phyloP scores from a whole-genome alignment of 108 stramenopile species.

The Discostella pseudostelligera region DNA sequence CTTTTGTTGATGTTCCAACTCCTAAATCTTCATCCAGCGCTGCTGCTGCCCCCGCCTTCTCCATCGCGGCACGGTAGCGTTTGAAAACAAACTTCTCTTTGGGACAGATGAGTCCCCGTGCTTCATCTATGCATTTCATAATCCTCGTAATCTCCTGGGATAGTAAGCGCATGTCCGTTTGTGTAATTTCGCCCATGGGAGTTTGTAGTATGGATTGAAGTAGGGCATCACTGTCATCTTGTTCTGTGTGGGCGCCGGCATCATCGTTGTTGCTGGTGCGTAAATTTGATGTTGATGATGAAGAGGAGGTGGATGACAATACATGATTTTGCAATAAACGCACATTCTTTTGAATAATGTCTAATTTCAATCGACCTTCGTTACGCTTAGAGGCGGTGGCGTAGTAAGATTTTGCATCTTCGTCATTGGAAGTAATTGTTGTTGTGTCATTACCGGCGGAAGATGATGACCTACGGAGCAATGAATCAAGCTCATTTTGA shows the following conservation, averaged over 20 bases:
- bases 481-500: conserved; percentile 19
- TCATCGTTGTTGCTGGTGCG: too few relatives aligned
- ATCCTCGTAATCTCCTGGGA: conserved; percentile 31
- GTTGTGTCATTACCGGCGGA: neutral
- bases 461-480: conserved; percentile 9
- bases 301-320: conserved; percentile 33
- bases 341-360: conserved; percentile 26
- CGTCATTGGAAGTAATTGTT: neutral
- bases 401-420: conserved; percentile 19
- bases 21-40: too few relatives aligned
- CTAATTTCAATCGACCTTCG: conserved; percentile 30
- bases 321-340: conserved; percentile 22
- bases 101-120: conserved; percentile 36
- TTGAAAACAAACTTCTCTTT: conserved; percentile 49
- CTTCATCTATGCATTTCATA: conserved; percentile 33
- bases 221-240: conserved; percentile 1
- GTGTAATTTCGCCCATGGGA: conserved; percentile 29
- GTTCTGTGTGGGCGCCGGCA: neutral
- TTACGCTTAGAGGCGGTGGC: conserved; percentile 36
- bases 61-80: conserved; percentile 40
- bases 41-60: conserved; percentile 10
- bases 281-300: neutral
- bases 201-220: conserved; percentile 27
- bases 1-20: too few relatives aligned
- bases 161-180: conserved; percentile 26